phyloP scores from a whole-genome alignment of 1,284 basidiomycete genomes.

The Malassezia sympodialis region DNA sequence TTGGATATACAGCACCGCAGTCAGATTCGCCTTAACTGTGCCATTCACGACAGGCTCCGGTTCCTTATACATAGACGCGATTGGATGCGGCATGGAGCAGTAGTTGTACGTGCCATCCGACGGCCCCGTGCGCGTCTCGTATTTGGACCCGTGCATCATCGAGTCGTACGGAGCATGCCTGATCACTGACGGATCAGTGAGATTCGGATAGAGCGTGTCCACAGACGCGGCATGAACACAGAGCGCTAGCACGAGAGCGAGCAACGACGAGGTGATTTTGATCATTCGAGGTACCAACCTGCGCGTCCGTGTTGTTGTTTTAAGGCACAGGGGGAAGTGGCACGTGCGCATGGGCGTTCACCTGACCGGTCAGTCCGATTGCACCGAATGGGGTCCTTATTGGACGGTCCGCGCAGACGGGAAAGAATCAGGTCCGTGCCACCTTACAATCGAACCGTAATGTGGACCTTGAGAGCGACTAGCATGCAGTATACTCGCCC shows the following conservation, averaged over 20 bases:
- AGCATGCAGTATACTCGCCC: background rate
- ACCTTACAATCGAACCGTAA: background rate
- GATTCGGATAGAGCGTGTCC: conserved; percentile 7
- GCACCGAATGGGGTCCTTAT: too few relatives aligned
- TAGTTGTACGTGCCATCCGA: conserved; percentile 11
- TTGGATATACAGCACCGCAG: conserved; percentile 6
- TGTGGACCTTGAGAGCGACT: background rate
- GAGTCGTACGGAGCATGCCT: background rate
- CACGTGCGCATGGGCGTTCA: background rate
- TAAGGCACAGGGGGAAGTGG: background rate
- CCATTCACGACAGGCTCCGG: conserved; percentile 4
- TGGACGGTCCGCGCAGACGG: too few relatives aligned
- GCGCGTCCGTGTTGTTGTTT: background rate
- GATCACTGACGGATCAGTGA: background rate
- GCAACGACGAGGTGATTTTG: background rate
- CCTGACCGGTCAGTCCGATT: background rate
- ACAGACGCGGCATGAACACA: background rate
- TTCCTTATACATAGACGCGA: background rate
- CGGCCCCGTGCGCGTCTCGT: conserved; percentile 1
- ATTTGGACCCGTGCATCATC: background rate
- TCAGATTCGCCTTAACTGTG: conserved; percentile 4
- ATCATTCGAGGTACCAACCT: background rate
- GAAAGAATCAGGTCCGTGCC: too few relatives aligned
- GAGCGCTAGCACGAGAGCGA: background rate
- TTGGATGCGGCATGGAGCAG: conserved; percentile 15